A percentile compares a stretch with the other conserved stretches of the same genome.
phyloP scores from a whole-genome alignment of 305 asterid genomes.

The Fraxinus angustifolia region DNA sequence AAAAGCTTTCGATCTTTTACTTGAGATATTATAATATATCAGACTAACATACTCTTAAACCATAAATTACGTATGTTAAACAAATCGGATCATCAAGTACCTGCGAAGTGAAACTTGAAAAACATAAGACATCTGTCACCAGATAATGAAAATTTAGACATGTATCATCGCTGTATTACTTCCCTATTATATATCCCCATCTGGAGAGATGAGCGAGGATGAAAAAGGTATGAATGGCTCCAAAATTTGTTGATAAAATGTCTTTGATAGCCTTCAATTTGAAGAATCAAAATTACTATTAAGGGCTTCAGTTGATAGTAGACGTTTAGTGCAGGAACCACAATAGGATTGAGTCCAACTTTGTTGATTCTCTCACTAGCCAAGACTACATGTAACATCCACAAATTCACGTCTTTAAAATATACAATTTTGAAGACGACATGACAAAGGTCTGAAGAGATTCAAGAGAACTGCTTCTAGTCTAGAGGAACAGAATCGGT shows the following conservation, averaged over 20 bases:
- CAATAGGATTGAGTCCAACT: background rate
- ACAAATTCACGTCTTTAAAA: background rate
- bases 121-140: conserved; percentile 6
- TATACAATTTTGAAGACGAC: background rate
- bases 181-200: background rate
- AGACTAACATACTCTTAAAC: background rate
- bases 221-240: background rate
- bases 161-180: background rate
- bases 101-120: background rate
- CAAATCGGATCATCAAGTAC: conserved; percentile 8
- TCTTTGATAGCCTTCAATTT: background rate
- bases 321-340: background rate
- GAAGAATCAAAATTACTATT: background rate
- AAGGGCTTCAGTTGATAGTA: background rate
- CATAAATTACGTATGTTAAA: background rate
- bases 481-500: conserved; percentile 11
- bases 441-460: background rate
- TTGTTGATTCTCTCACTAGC: background rate
- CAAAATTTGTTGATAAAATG: background rate
- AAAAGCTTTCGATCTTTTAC: background rate
- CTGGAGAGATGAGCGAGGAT: background rate
- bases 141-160: background rate
- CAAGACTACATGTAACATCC: background rate
- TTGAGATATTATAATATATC: conserved; percentile 1
- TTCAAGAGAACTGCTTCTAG: background rate